phyloP scores from a whole-genome alignment of 108 stramenopile species.

The Skeletonema grethae region DNA sequence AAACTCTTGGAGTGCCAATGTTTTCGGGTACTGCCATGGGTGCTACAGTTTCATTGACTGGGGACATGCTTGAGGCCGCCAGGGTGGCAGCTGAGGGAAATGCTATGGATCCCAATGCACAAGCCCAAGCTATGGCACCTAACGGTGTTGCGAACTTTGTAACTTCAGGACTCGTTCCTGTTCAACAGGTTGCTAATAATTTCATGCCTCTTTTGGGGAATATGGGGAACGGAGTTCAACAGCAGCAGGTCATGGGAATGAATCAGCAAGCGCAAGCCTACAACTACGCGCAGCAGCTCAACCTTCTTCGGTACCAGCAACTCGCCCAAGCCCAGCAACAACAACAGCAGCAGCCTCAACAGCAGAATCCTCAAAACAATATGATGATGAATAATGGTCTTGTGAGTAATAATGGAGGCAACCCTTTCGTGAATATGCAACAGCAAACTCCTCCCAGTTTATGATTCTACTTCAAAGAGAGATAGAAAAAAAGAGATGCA shows the following conservation, averaged over 20 bases:
- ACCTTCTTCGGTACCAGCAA: background rate
- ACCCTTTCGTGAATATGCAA: background rate
- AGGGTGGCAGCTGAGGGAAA: slow-evolving; percentile 1
- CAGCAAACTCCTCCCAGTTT: background rate
- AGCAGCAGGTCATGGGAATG: slow-evolving; percentile 1
- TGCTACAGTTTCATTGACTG: background rate
- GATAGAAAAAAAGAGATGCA: background rate
- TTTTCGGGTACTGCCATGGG: background rate
- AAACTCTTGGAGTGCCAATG: background rate
- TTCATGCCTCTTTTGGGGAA: background rate
- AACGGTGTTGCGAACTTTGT: background rate
- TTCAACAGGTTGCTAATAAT: background rate
- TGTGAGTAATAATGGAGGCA: background rate
- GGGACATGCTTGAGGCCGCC: background rate
- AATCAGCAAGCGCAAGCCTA: background rate
- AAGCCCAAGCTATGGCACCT: background rate
- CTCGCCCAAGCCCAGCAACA: background rate
- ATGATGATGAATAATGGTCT: background rate
- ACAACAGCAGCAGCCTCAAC: background rate
- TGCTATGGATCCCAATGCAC: background rate
- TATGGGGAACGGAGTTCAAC: background rate
- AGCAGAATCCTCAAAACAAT: background rate
- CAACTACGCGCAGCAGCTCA: background rate
- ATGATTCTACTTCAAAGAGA: background rate
- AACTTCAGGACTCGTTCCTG: background rate